Base-by-base conservation (phyloP, 192 early-diverging fungal genomes). In the Chytriomyces sp. region DNA sequence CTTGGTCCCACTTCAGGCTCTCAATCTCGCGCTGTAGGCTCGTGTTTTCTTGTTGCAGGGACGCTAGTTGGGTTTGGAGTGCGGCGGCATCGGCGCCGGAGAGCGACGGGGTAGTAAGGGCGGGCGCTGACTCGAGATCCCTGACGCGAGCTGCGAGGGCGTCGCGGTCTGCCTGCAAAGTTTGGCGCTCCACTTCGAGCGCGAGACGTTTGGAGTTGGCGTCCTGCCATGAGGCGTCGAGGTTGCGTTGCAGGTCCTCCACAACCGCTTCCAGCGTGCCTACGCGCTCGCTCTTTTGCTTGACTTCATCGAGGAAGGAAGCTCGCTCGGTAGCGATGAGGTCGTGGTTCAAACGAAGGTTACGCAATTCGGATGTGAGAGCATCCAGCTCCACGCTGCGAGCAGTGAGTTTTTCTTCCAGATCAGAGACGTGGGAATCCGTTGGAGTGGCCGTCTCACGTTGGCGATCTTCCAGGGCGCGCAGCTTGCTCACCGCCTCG, bases 1-100 rank as follows among this genome's bases (percentile, higher is more conserved):
- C 59, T 61, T 61, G 59, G 14, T 61, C 59, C 59, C 59, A 61
- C 22, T 49, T 49, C 17, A 58, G 22, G 26, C 57, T 25, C 57
- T 58, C 57, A 3, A 58, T 32, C 31, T 58, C 57, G 28, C 17
- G 22, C 28, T 25, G 12, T 14, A 58, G 28, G 26, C 28, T 58
- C 17, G 22, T 28, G 22, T 32, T 58, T 32, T 58, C 57, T 32
- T 17, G 12, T 32, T 17, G 17, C 28, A 28, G 17, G 57, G 26
- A 12, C 19, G 17, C 57, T 22, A 58, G 57, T 58, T 58, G 12
- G 19, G 57, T 28, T 58, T 25, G 26, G 3, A 58, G 57, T 22
- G 17, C 28, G 1, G n/a, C n/a, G n/a, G n/a, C n/a, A n/a, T n/a
- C n/a, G n/a, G n/a, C n/a, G n/a, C n/a, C n/a, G n/a, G n/a, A n/a